Evolutionary conservation across 2,329 filamentous ascomycete species (phyloP).

Genomic region (Byssothecium circinans): DNA sequence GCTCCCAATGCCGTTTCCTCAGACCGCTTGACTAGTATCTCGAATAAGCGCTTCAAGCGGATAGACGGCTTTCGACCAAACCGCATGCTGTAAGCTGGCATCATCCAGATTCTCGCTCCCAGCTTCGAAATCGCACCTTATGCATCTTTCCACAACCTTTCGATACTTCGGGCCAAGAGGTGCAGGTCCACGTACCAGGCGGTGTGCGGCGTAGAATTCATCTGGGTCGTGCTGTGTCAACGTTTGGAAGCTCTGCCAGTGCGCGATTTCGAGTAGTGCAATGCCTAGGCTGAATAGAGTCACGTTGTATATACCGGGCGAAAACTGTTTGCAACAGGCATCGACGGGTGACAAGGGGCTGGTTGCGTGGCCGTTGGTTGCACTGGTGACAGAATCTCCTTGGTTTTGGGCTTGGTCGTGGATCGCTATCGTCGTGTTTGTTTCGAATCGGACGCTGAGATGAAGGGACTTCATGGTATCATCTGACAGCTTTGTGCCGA

Average conservation of each 20-base stretch:
- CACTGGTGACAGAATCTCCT: not conserved
- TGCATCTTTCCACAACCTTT: conserved; percentile 14
- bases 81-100: conserved; percentile 7
- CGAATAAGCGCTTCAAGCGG: conserved; percentile 7
- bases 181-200: conserved; percentile 3
- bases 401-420: not conserved
- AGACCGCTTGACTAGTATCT: conserved; percentile 1
- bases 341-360: not conserved
- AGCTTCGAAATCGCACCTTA: conserved; percentile 16
- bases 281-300: conserved; percentile 10
- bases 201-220: conserved; percentile 7
- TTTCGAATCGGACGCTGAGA: not conserved
- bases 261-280: conserved; percentile 10
- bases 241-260: conserved; percentile 6
- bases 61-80: conserved; percentile 8
- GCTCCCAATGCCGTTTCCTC: too few relatives aligned
- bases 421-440: not conserved
- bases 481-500: conserved; percentile 4
- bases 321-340: not conserved
- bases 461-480: conserved; percentile 2
- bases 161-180: conserved; percentile 10
- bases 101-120: conserved; percentile 9
- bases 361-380: not conserved
- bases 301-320: conserved; percentile 7
- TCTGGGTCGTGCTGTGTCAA: conserved; percentile 6